Conservation (phyloP, 345 rosid genomes). For the Citrus reticulata region DNA sequence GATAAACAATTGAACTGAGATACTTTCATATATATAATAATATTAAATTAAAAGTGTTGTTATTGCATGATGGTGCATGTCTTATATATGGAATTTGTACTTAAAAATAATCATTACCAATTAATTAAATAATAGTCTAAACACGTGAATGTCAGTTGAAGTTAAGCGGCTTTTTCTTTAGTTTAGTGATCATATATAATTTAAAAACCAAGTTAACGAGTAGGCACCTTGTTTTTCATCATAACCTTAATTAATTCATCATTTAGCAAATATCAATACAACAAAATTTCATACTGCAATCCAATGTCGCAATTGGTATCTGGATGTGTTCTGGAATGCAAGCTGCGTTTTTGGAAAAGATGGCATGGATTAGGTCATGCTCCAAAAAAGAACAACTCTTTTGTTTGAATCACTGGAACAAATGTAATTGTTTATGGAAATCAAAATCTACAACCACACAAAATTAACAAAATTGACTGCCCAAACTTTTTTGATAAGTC, state of each 20-base stretch:
- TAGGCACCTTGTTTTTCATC: not conserved
- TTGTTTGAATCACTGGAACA: conserved; percentile 11
- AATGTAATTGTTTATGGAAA: conserved; percentile 7
- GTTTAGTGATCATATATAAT: not conserved
- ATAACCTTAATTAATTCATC: not conserved
- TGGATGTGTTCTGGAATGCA: not conserved
- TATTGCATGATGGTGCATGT: not conserved
- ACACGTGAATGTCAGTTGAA: not conserved
- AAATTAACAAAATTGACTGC: conserved; percentile 27
- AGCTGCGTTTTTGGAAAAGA: not conserved
- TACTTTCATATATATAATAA: not conserved
- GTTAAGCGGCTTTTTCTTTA: not conserved
- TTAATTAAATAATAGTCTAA: not conserved
- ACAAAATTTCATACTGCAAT: not conserved
- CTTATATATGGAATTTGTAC: not conserved
- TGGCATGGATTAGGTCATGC: not conserved
- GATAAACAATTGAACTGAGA: not conserved
- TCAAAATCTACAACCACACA: conserved; percentile 11
- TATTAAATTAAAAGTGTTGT: not conserved
- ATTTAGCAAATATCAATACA: not conserved
- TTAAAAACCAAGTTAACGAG: not conserved
- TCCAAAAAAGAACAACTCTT: not conserved
- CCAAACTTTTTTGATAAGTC: conserved; percentile 27
- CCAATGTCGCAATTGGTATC: not conserved
- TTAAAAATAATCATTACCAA: not conserved